Conservation (phyloP, 805 yeast genomes). For the Saccharomycopsis lassenensis region DNA sequence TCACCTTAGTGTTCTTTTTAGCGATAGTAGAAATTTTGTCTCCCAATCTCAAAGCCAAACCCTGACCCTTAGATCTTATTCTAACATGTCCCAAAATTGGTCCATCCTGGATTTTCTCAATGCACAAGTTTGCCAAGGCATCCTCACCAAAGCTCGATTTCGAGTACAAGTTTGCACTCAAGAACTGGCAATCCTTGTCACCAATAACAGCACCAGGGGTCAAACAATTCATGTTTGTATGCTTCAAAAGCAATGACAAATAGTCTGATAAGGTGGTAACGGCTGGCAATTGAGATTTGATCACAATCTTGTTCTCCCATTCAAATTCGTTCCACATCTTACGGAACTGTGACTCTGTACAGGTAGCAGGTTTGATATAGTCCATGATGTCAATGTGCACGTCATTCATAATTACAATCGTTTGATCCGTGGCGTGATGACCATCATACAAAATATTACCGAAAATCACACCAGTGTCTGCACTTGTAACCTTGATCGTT, state of each 20-base stretch:
- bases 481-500: conserved; percentile 88
- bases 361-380: conserved; percentile 89
- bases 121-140: conserved; percentile 89
- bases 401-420: conserved; percentile 86
- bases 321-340: conserved; percentile 99
- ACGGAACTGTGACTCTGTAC: conserved; percentile 84
- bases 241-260: conserved; percentile 61
- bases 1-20: conserved; percentile 39
- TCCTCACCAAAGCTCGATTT: conserved; percentile 94
- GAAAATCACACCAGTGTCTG: conserved; percentile 95
- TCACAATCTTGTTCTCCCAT: conserved; percentile 97
- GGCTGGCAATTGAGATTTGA: conserved; percentile 47
- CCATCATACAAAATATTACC: conserved; percentile 97
- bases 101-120: conserved; percentile 68
- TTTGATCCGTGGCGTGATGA: conserved; percentile 79
- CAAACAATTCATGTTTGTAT: conserved; percentile 88
- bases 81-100: conserved; percentile 88
- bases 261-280: conserved; percentile 62
- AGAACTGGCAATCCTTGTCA: conserved; percentile 69
- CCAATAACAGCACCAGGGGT: conserved; percentile 89
- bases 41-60: conserved; percentile 88
- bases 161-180: conserved; percentile 90
- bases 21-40: conserved; percentile 85
- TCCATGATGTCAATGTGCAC: conserved; percentile 96
- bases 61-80: conserved; percentile 96